Percentiles rank a stretch among this genome's conserved stretches.
Conservation (phyloP, 805 yeast species). For the Saturnispora sekii region DNA sequence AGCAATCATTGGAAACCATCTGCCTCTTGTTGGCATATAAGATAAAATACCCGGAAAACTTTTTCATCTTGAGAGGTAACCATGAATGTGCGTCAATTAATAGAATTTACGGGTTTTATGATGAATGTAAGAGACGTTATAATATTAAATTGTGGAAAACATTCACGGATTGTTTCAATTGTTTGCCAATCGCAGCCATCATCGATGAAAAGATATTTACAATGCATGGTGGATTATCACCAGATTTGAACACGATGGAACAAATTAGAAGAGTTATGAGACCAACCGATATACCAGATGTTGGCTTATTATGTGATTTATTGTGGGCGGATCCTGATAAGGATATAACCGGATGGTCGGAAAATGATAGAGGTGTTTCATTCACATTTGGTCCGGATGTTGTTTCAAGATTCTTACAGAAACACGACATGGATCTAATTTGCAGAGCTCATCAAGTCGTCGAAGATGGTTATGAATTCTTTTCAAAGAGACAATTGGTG, state of each 20-base stretch:
- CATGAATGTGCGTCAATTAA: slow-evolving; percentile 98
- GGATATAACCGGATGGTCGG: slow-evolving; percentile 98
- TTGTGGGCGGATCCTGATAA: slow-evolving; percentile 99
- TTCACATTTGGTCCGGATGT: slow-evolving; percentile 99
- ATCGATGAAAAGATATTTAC: slow-evolving; percentile 96
- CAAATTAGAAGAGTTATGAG: slow-evolving; percentile 98
- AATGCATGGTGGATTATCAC: slow-evolving; percentile 98
- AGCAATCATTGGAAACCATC: slow-evolving; percentile 92
- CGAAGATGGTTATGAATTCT: slow-evolving; percentile 97
- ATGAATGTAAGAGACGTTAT: slow-evolving; percentile 97
- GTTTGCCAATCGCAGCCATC: slow-evolving; percentile 97
- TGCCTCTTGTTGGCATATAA: slow-evolving; percentile 90
- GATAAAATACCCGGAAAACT: slow-evolving; percentile 96
- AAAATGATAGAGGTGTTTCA: slow-evolving; percentile 97
- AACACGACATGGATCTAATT: slow-evolving; percentile 95
- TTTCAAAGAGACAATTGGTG: slow-evolving; percentile 90
- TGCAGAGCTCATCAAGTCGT: slow-evolving; percentile 99
- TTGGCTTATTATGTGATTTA: slow-evolving; percentile 90
- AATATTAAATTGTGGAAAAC: slow-evolving; percentile 98
- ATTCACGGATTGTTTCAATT: slow-evolving; percentile 96
- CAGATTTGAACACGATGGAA: slow-evolving; percentile 96
- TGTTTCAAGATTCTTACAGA: slow-evolving; percentile 89
- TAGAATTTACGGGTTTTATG: slow-evolving; percentile 96
- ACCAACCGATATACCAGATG: slow-evolving; percentile 98
- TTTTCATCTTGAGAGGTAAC: slow-evolving; percentile 92